Conservation (phyloP, 208 protist species). For the Lotmaria passim region DNA sequence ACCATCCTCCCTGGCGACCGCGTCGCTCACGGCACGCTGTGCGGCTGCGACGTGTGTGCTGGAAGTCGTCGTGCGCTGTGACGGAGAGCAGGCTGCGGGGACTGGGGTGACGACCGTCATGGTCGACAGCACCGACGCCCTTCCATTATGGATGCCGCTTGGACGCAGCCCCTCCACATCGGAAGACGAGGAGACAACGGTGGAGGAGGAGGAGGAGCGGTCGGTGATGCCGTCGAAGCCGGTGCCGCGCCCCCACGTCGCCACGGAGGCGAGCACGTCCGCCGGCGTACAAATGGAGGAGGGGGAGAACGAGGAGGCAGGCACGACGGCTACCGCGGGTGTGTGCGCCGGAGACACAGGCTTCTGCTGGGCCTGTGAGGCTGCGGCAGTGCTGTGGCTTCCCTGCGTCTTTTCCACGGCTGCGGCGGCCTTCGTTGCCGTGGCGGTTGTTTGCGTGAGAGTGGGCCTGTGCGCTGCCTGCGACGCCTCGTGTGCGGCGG, state of each 20-base stretch:
- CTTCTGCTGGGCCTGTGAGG: too few relatives aligned
- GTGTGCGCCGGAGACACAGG: not conserved
- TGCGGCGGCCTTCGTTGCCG: not conserved
- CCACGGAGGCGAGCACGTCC: conserved; percentile 29
- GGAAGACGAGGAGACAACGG: not conserved
- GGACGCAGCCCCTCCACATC: not conserved
- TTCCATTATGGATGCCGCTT: not conserved
- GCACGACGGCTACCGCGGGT: not conserved
- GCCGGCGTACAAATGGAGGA: conserved; percentile 28
- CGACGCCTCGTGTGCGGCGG: conserved; percentile 4
- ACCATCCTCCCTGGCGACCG: too few relatives aligned
- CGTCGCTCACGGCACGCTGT: not conserved
- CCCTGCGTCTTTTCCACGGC: not conserved
- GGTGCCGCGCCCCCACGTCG: conserved; percentile 31
- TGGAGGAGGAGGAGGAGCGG: not conserved
- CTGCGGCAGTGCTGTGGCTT: not conserved
- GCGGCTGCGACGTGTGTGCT: not conserved
- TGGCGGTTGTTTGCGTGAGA: not conserved
- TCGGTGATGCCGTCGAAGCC: conserved; percentile 36
- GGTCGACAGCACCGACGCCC: not conserved
- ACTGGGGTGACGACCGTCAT: too few relatives aligned
- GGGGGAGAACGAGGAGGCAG: conserved; percentile 1
- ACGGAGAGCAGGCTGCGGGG: not conserved
- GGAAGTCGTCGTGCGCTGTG: not conserved
- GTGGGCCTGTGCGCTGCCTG: not conserved